Evolutionary conservation across 257 asterid genomes (phyloP).

Genomic region (Lavandula angustifolia): DNA sequence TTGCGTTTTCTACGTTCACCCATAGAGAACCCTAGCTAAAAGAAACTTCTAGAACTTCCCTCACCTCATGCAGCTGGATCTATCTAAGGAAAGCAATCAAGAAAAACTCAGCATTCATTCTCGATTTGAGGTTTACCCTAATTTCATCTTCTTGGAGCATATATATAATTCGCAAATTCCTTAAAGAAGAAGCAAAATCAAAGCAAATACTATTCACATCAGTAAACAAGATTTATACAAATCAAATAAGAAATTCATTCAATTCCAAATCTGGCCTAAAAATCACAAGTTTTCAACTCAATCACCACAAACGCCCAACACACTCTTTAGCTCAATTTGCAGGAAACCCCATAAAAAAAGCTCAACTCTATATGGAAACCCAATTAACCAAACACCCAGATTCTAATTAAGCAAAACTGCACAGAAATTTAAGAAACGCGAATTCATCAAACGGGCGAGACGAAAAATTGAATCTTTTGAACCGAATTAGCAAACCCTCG

Average conservation of each 20-base stretch:
- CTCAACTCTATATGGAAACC: background rate
- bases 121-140: background rate
- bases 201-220: background rate
- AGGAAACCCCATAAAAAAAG: background rate
- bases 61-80: constrained; percentile 46
- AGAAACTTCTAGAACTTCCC: constrained; percentile 27
- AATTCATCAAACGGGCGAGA: background rate
- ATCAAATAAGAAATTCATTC: constrained; percentile 3
- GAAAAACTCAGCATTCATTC: constrained; percentile 14
- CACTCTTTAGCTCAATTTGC: constrained; percentile 29
- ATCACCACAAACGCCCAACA: constrained; percentile 1
- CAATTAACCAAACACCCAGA: constrained; percentile 4
- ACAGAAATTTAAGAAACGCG: background rate
- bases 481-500: constrained; percentile 25
- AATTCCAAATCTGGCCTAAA: constrained; percentile 34
- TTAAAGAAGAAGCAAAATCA: constrained; percentile 20
- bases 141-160: background rate
- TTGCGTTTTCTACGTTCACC: constrained; percentile 68
- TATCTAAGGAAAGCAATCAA: constrained; percentile 37
- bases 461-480: constrained; percentile 19
- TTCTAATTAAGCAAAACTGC: constrained; percentile 21
- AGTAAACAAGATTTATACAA: constrained; percentile 9
- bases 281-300: constrained; percentile 21
- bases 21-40: constrained; percentile 47
- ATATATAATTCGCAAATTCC: constrained; percentile 1